Evolutionary conservation across 1,139 yeast genomes (phyloP).

Genomic region (Pichia sp.): DNA sequence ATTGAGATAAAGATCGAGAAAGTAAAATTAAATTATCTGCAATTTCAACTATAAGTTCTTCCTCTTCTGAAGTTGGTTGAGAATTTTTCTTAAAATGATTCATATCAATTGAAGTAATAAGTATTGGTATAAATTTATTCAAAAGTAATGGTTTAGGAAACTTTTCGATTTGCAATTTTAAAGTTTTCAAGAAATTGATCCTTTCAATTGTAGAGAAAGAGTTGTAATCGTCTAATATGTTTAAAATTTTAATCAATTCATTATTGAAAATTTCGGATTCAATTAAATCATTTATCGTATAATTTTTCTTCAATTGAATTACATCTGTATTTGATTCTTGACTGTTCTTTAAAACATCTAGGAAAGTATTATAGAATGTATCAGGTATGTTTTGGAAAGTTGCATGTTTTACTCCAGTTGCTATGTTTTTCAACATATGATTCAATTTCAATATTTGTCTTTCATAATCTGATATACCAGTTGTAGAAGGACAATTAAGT

Average conservation of each 20-base stretch:
- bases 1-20: slow-evolving; percentile 60
- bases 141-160: slow-evolving; percentile 67
- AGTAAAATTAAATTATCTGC: slow-evolving; percentile 56
- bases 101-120: slow-evolving; percentile 37
- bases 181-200: slow-evolving; percentile 58
- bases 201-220: slow-evolving; percentile 68
- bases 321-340: slow-evolving; percentile 33
- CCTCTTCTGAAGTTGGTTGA: slow-evolving; percentile 32
- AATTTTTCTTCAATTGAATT: slow-evolving; percentile 34
- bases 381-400: slow-evolving; percentile 25
- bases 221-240: slow-evolving; percentile 76
- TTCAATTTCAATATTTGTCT: slow-evolving; percentile 22
- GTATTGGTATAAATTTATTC: slow-evolving; percentile 67
- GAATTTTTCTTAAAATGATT: slow-evolving; percentile 26
- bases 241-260: slow-evolving; percentile 73
- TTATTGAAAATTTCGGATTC: slow-evolving; percentile 63
- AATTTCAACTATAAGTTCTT: slow-evolving; percentile 45
- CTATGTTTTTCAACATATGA: slow-evolving; percentile 14
- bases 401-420: slow-evolving; percentile 18
- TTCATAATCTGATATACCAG: slow-evolving; percentile 27
- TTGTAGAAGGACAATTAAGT: slow-evolving; percentile 33
- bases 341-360: slow-evolving; percentile 19
- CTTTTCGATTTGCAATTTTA: slow-evolving; percentile 50
- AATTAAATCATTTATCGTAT: slow-evolving; percentile 45
- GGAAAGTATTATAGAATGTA: slow-evolving; percentile 22